Evolutionary conservation across 441 rosid genomes (phyloP).

Genomic region (Brassica balearica): DNA sequence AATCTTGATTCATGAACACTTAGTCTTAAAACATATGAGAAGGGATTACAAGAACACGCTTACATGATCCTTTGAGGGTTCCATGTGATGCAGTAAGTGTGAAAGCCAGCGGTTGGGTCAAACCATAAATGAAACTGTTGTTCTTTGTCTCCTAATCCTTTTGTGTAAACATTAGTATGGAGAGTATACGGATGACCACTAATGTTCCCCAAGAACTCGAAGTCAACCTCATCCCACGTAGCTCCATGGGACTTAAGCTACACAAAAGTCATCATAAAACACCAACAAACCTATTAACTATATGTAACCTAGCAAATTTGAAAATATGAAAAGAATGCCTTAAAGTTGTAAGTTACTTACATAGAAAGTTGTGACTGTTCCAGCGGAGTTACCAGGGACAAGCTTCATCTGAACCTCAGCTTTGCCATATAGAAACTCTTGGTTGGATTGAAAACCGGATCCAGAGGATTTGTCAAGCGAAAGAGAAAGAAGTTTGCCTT

Average conservation of each 20-base stretch:
- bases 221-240: conserved; percentile 62
- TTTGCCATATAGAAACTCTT: conserved; percentile 56
- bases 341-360: conserved; percentile 40
- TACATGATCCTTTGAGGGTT: conserved; percentile 68
- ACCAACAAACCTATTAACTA: background rate
- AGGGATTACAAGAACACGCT: conserved; percentile 26
- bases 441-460: conserved; percentile 61
- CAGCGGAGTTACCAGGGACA: conserved; percentile 67
- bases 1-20: background rate
- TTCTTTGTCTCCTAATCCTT: conserved; percentile 71
- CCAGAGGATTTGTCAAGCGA: conserved; percentile 62
- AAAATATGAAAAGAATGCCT: background rate
- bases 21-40: conserved; percentile 5
- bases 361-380: conserved; percentile 69
- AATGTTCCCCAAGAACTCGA: conserved; percentile 65
- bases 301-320: background rate
- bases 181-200: conserved; percentile 70
- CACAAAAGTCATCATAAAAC: conserved; percentile 11
- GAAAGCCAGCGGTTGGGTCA: conserved; percentile 67
- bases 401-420: conserved; percentile 64
- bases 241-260: conserved; percentile 60
- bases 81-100: conserved; percentile 74
- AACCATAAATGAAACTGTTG: conserved; percentile 79
- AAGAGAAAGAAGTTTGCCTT: conserved; percentile 36
- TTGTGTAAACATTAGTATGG: conserved; percentile 69